Conservation (phyloP, 2,329 filamentous ascomycete genomes). For the Trichoderma cornu-damae region DNA sequence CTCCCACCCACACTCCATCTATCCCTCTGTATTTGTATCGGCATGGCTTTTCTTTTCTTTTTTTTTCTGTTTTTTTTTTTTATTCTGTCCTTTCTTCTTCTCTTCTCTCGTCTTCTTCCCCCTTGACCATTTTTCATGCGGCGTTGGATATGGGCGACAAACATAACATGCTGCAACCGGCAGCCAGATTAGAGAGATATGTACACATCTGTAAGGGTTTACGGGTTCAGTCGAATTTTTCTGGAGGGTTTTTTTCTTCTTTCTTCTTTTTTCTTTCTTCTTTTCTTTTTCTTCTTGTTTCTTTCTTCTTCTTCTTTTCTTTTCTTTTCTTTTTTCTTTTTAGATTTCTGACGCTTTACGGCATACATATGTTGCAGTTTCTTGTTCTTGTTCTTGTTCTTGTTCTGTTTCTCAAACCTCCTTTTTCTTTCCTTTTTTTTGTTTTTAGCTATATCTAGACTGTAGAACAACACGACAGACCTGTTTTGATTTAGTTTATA, state of each 20-base stretch:
- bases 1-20: too few relatives aligned
- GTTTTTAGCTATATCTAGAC: not conserved
- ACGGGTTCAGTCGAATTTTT: slow-evolving; percentile 5
- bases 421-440: slow-evolving; percentile 19
- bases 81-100: not conserved
- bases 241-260: too few relatives aligned
- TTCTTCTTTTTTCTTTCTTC: too few relatives aligned
- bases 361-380: slow-evolving; percentile 13
- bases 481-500: too few relatives aligned
- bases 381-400: slow-evolving; percentile 15
- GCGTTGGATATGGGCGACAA: slow-evolving; percentile 4
- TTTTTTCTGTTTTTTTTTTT: not conserved
- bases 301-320: too few relatives aligned
- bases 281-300: too few relatives aligned
- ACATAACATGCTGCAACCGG: slow-evolving; percentile 5
- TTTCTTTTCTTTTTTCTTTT: not conserved
- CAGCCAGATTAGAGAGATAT: slow-evolving; percentile 7
- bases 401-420: slow-evolving; percentile 17
- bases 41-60: not conserved
- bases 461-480: slow-evolving; percentile 17
- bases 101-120: not conserved
- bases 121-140: slow-evolving; percentile 6
- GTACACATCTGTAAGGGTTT: too few relatives aligned
- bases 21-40: slow-evolving; percentile 15
- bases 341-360: slow-evolving; percentile 9